These are phyloP conservation scores for Halenospora varia DNA, from an alignment of 495 filamentous ascomycete species.

Conservation along the genomic window DNA sequence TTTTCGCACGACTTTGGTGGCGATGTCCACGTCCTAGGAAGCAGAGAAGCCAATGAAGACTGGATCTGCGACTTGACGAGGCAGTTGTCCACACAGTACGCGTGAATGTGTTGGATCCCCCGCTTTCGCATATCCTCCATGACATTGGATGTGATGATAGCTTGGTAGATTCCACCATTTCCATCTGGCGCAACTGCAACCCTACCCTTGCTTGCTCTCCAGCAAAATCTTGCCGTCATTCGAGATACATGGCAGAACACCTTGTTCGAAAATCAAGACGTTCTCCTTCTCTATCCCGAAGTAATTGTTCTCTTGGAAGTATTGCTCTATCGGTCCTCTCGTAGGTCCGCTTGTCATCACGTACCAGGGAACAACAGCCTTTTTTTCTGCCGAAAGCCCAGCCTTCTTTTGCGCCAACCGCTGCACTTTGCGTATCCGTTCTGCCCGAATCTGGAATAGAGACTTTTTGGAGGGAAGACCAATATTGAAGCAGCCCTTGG, in stretches of 20 bases:
- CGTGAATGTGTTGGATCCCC: slow-evolving; percentile 92
- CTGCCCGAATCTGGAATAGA: slow-evolving; percentile 94
- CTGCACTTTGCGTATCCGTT: slow-evolving; percentile 86
- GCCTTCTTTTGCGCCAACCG: slow-evolving; percentile 67
- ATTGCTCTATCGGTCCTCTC: slow-evolving; percentile 82
- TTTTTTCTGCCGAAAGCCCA: slow-evolving; percentile 45
- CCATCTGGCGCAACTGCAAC: slow-evolving; percentile 98
- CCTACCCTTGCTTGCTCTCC: slow-evolving; percentile 82
- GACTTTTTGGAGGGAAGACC: slow-evolving; percentile 88
- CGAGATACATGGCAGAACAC: slow-evolving; percentile 92
- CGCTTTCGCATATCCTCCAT: slow-evolving; percentile 84
- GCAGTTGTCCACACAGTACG: slow-evolving; percentile 98
- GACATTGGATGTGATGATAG: slow-evolving; percentile 75
- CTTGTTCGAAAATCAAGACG: slow-evolving; percentile 93
- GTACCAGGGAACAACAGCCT: slow-evolving; percentile 88
- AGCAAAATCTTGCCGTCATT: slow-evolving; percentile 97
- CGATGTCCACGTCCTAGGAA: slow-evolving; percentile 86
- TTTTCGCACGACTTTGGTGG: slow-evolving; percentile 98
- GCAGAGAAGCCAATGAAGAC: slow-evolving; percentile 93
- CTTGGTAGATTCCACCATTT: slow-evolving; percentile 96
- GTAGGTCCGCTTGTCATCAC: slow-evolving; percentile 99
- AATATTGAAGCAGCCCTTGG: slow-evolving; percentile 96
- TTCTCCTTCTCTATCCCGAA: slow-evolving; percentile 86
- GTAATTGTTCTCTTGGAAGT: slow-evolving; percentile 84
- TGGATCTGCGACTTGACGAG: slow-evolving; percentile 95